These are phyloP conservation scores for Nasturtium officinale DNA, from an alignment of 345 rosid species.

Conservation along the genomic window DNA sequence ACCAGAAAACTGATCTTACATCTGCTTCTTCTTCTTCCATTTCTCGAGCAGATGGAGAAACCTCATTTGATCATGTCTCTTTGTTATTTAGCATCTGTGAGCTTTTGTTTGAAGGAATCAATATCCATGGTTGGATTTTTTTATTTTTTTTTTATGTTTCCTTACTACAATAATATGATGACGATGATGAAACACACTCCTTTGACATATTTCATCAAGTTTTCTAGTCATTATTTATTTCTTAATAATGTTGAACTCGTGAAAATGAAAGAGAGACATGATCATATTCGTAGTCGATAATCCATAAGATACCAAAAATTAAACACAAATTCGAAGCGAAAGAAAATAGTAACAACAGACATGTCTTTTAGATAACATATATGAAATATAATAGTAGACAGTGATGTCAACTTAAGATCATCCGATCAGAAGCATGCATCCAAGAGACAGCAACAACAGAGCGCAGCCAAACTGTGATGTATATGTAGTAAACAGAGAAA, in stretches of 20 bases:
- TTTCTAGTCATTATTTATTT: not conserved
- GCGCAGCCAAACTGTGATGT: conserved; percentile 66
- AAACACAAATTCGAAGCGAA: not conserved
- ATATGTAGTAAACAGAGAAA: not conserved
- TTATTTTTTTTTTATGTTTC: not conserved
- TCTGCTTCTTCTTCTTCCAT: conserved; percentile 14
- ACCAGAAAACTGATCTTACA: conserved; percentile 42
- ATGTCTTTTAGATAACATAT: conserved; percentile 16
- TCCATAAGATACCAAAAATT: not conserved
- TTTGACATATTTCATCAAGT: conserved; percentile 5
- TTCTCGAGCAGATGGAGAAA: conserved; percentile 15
- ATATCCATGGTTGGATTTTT: conserved; percentile 29
- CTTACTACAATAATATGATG: conserved; percentile 28
- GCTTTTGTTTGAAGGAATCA: conserved; percentile 9
- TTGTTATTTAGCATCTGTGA: conserved; percentile 35
- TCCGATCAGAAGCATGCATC: conserved; percentile 64
- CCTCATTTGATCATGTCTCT: conserved; percentile 27
- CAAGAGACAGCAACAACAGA: conserved; percentile 76
- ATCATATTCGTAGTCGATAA: not conserved
- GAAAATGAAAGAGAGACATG: not conserved
- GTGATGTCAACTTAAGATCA: not conserved
- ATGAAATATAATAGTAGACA: not conserved
- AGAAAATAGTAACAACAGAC: conserved; percentile 18
- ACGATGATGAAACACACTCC: conserved; percentile 12
- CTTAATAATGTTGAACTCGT: not conserved